These are phyloP conservation scores for Tulasnella sp. DNA, from an alignment of 768 basidiomycete genomes.

Conservation along the genomic window DNA sequence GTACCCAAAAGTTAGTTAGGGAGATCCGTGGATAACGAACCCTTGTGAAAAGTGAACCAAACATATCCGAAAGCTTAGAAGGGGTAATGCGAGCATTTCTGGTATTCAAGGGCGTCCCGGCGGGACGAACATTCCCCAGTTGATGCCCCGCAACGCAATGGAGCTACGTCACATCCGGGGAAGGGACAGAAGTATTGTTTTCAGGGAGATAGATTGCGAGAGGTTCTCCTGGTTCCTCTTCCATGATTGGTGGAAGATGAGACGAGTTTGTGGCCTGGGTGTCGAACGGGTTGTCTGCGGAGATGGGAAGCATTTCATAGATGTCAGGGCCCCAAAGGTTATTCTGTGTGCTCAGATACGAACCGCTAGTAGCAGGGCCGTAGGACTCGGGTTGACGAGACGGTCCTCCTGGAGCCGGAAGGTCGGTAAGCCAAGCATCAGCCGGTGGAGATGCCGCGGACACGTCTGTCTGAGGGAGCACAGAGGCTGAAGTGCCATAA, in stretches of 20 bases:
- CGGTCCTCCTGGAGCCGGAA: neutral
- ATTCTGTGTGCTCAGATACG: neutral
- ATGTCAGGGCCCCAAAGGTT: neutral
- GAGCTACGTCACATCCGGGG: no score
- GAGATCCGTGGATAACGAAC: neutral
- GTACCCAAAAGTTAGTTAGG: neutral
- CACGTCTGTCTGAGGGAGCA: neutral
- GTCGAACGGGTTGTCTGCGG: neutral
- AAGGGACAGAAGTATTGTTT: no score
- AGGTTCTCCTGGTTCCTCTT: no score
- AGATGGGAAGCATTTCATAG: neutral
- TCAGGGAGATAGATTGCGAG: no score
- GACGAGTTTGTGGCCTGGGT: neutral
- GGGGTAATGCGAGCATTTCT: neutral
- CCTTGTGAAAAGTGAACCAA: neutral
- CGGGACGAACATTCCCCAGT: no score
- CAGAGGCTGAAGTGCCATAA: neutral
- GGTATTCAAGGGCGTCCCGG: no score
- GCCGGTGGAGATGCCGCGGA: neutral
- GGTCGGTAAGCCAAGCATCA: neutral
- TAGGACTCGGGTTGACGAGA: neutral
- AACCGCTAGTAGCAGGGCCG: neutral
- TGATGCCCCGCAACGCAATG: no score
- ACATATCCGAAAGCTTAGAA: neutral
- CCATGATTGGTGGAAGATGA: no score